Conservation (phyloP, 306 rosid genomes). For the Glycine latifolia region DNA sequence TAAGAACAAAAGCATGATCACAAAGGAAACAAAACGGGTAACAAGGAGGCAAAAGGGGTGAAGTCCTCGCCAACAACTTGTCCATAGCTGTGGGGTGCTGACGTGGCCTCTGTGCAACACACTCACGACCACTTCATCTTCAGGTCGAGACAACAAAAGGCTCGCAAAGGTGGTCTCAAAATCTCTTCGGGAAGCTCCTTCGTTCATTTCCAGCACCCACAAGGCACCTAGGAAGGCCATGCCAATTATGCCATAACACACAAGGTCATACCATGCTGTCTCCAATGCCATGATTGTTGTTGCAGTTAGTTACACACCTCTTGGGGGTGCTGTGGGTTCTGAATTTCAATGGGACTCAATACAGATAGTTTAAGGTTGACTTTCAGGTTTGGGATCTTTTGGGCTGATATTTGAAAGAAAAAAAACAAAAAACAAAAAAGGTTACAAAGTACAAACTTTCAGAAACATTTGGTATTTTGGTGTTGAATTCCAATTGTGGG, state of each 20-base stretch:
- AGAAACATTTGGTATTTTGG: no score
- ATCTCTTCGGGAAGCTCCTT: conserved; percentile 47
- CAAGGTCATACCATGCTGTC: conserved; percentile 74
- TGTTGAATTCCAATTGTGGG: neutral
- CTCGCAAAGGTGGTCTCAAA: conserved; percentile 51
- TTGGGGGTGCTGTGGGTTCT: no score
- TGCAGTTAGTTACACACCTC: neutral
- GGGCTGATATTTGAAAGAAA: no score
- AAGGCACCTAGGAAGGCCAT: conserved; percentile 53
- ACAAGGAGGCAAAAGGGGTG: conserved; percentile 67
- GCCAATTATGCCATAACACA: conserved; percentile 67
- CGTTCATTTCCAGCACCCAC: conserved; percentile 64
- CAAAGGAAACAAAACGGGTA: conserved; percentile 59
- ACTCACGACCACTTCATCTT: conserved; percentile 31
- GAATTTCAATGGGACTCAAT: conserved; percentile 41
- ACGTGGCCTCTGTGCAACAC: conserved; percentile 56
- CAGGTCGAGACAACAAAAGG: conserved; percentile 56
- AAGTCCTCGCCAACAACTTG: conserved; percentile 74
- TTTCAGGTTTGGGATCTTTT: neutral
- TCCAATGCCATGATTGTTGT: conserved; percentile 58
- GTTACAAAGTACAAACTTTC: no score
- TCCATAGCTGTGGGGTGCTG: conserved; percentile 65
- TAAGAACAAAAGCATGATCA: conserved; percentile 55
- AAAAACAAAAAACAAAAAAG: no score
- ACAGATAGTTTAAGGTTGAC: no score